phyloP scores from a whole-genome alignment of 2,329 filamentous ascomycete genomes.

The Microsporum audouinii region DNA sequence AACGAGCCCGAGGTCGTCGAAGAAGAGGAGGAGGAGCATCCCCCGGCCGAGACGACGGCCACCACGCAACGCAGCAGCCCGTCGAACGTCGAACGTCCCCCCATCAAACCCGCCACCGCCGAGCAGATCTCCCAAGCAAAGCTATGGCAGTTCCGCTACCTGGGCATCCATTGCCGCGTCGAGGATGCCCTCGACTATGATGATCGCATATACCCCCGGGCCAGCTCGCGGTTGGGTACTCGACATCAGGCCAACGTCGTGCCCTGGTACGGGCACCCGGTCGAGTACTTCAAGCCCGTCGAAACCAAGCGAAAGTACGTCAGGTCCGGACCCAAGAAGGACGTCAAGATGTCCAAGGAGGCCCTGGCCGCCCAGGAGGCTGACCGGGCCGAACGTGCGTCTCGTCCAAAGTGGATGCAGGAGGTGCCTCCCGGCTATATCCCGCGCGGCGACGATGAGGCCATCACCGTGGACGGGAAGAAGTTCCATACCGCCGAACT shows the following conservation, averaged over 20 bases:
- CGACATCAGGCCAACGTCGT: conserved; percentile 80
- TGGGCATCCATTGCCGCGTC: conserved; percentile 88
- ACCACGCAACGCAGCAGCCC: conserved; percentile 23
- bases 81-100: conserved; percentile 44
- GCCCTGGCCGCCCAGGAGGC: conserved; percentile 66
- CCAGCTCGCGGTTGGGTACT: conserved; percentile 81
- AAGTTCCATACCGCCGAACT: conserved; percentile 62
- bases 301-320: conserved; percentile 70
- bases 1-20: conserved; percentile 56
- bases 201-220: conserved; percentile 91
- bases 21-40: conserved; percentile 68
- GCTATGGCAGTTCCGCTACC: conserved; percentile 90
- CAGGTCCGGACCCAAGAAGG: conserved; percentile 58
- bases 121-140: conserved; percentile 88
- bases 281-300: conserved; percentile 79
- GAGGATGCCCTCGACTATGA: conserved; percentile 96
- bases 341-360: conserved; percentile 68
- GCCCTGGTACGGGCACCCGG: conserved; percentile 73
- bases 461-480: conserved; percentile 50
- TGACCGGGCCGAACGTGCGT: conserved; percentile 66
- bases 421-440: conserved; percentile 84
- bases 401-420: conserved; percentile 83
- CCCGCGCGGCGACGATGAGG: conserved; percentile 67
- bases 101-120: conserved; percentile 53
- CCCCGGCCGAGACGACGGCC: conserved; percentile 50